Evolutionary conservation across 164 flowering plant species (phyloP), one percentile per base, ranked within the genome.

Genomic region (Piper betle): DNA sequence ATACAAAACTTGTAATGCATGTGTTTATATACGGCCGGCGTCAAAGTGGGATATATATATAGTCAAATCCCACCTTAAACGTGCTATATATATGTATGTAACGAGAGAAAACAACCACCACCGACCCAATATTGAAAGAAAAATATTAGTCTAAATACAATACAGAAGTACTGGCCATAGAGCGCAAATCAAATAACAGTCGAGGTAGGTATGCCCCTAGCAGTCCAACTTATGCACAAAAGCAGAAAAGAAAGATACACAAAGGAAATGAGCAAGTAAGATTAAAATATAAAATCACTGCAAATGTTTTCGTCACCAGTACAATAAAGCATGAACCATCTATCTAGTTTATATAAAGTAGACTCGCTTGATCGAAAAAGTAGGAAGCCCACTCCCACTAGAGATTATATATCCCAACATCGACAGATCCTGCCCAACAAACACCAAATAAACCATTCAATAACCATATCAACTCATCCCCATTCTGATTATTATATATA

Each of bases 231-330:
- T 10, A 50, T 43, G 5, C 52, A n/a, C 55, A 53, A 38, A 18
- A 4, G 18, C 3, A 40, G 15, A 48, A 39, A 64, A 2, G 39
- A 64, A 6, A 64, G 11, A 38, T 33, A 41, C 16, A 63, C 20
- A 60, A 6, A 33, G 3, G 48, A 53, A 59, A 62, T 46, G 54
- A 62, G 58, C 62, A 55, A 39, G 59, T 59, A 43, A 42, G 60
- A 10, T 41, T 11, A 33, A 53, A 61, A 60, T 55, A 39, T 39
- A 42, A 12, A 52, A 38, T 62, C n/a, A 17, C 64, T 66, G 62
- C 48, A 61, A 55, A 56, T 37, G 62, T 63, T 67, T 58, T 71
- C 59, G 33, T 62, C 42, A 20, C 6, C 46, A 42, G 39, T 39
- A 42, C 66, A 66, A 66, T 60, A 57, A 62, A 54, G 37, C 25